Percentiles rank a stretch among this genome's conserved stretches.
phyloP scores from a whole-genome alignment of 2,329 filamentous ascomycete species.

The Penicillium sp. region DNA sequence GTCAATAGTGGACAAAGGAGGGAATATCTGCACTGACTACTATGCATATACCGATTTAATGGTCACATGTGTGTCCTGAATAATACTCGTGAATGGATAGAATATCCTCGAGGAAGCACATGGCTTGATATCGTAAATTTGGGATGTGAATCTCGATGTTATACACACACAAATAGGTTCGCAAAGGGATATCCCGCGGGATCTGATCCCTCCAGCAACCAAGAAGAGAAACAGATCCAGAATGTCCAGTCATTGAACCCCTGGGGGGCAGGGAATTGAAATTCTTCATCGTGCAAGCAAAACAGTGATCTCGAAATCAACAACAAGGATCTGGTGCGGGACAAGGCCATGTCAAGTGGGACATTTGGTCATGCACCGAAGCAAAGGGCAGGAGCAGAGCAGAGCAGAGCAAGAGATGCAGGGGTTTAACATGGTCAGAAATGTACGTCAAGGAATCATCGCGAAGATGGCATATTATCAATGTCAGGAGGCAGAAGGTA shows the following conservation, averaged over 20 bases:
- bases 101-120: background rate
- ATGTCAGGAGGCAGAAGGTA: conserved; percentile 24
- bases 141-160: conserved; percentile 21
- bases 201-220: background rate
- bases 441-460: conserved; percentile 27
- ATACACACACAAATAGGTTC: conserved; percentile 20
- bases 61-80: background rate
- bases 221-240: conserved; percentile 2
- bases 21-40: background rate
- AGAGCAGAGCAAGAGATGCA: conserved; percentile 8
- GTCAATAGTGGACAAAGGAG: background rate
- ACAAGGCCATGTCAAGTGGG: conserved; percentile 5
- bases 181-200: background rate
- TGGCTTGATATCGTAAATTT: background rate
- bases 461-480: conserved; percentile 24
- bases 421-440: conserved; percentile 14
- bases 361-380: conserved; percentile 12
- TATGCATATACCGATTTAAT: background rate
- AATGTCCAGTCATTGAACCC: conserved; percentile 1
- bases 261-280: conserved; percentile 2
- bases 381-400: conserved; percentile 5
- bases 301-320: background rate
- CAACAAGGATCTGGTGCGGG: background rate
- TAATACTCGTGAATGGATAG: background rate
- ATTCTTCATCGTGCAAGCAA: background rate